Percentiles rank a stretch among this genome's conserved stretches.
These are phyloP conservation scores for Exophiala viscosa DNA, from an alignment of 2,329 filamentous ascomycete species.

Conservation along the genomic window DNA sequence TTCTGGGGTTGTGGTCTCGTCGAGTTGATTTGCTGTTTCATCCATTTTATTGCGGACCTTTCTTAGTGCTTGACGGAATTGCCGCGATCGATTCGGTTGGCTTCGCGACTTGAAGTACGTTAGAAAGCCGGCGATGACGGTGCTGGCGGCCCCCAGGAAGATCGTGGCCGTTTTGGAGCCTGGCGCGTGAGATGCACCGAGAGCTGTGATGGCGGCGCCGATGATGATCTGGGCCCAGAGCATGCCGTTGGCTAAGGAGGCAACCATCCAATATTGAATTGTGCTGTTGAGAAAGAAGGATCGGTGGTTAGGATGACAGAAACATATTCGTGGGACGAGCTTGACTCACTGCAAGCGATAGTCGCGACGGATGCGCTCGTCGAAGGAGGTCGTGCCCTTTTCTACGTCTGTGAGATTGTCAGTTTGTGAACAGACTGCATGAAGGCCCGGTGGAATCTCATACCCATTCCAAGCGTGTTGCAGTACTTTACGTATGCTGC, in stretches of 20 bases:
- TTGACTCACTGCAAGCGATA: constrained; percentile 1
- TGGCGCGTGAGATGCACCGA: not conserved
- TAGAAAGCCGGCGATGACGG: not conserved
- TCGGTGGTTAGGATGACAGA: not conserved
- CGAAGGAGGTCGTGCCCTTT: not conserved
- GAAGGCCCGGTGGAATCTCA: not conserved
- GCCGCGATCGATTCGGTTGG: not conserved
- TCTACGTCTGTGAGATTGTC: not conserved
- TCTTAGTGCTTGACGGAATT: constrained; percentile 1
- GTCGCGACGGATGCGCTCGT: not conserved
- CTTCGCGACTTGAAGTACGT: not conserved
- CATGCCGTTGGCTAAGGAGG: constrained; percentile 6
- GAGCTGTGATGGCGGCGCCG: constrained; percentile 7
- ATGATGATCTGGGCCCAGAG: constrained; percentile 13
- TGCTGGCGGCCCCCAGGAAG: not conserved
- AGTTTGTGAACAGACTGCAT: not conserved
- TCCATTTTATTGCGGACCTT: constrained; percentile 2
- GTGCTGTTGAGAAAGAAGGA: not conserved
- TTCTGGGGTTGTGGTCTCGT: not conserved
- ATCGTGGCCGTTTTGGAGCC: constrained; percentile 1
- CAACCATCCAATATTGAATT: constrained; percentile 4
- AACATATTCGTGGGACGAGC: not conserved
- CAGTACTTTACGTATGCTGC: not conserved
- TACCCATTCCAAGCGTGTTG: not conserved
- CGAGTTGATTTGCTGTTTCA: constrained; percentile 2